phyloP scores from a whole-genome alignment of 2,329 filamentous ascomycete genomes.

The Fusarium hainanense region DNA sequence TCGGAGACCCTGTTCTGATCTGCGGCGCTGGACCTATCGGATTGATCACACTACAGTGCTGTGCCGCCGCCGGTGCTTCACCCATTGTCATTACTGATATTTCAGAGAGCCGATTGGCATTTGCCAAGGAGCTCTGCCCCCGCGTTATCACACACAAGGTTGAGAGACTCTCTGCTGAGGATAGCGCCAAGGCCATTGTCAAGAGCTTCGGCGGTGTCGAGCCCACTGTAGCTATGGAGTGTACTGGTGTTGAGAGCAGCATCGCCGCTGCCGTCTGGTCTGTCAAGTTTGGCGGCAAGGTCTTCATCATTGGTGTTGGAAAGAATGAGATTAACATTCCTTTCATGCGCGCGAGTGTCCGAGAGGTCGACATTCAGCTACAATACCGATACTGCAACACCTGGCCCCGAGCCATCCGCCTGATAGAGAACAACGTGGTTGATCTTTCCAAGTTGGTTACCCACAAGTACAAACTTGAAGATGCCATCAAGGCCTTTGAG shows the following conservation, averaged over 20 bases:
- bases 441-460: constrained; percentile 86
- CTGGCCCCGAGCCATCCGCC: constrained; percentile 91
- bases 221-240: constrained; percentile 86
- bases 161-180: constrained; percentile 72
- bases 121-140: constrained; percentile 86
- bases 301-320: constrained; percentile 95
- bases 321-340: constrained; percentile 96
- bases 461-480: constrained; percentile 85
- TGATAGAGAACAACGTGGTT: constrained; percentile 86
- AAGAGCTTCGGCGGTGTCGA: constrained; percentile 79
- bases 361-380: constrained; percentile 94
- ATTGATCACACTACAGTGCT: constrained; percentile 86
- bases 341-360: constrained; percentile 91
- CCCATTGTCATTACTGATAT: constrained; percentile 96
- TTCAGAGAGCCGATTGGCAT: constrained; percentile 83
- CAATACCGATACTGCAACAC: constrained; percentile 98
- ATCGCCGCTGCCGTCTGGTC: constrained; percentile 89
- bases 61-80: constrained; percentile 85
- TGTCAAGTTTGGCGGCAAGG: constrained; percentile 94
- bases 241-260: constrained; percentile 92
- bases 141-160: constrained; percentile 85
- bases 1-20: constrained; percentile 89
- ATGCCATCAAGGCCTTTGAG: constrained; percentile 89
- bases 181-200: constrained; percentile 76
- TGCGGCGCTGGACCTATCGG: constrained; percentile 96